Conservation (phyloP, 257 asterid genomes). For the Coffea canephora region DNA sequence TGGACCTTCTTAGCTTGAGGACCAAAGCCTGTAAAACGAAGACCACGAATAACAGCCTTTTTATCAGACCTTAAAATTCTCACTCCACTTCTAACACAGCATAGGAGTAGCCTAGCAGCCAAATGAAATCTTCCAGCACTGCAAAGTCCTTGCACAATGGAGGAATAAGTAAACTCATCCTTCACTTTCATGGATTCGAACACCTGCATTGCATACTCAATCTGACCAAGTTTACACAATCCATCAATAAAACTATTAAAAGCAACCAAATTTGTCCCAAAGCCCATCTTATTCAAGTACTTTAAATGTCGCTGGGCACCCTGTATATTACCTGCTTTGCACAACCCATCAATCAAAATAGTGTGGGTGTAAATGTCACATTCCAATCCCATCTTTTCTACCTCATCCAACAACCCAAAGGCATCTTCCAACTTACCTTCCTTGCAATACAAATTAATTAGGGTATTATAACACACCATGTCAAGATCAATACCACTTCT, state of each 20-base stretch:
- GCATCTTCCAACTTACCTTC: slow-evolving; percentile 62
- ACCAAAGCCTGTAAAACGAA: slow-evolving; percentile 34
- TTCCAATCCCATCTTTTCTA: slow-evolving; percentile 51
- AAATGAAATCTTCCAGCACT: slow-evolving; percentile 49
- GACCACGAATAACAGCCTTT: slow-evolving; percentile 57
- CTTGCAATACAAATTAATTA: slow-evolving; percentile 65
- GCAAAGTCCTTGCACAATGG: slow-evolving; percentile 74
- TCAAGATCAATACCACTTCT: slow-evolving; percentile 76
- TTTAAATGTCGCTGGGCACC: slow-evolving; percentile 53
- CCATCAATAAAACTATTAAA: slow-evolving; percentile 64
- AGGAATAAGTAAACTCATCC: slow-evolving; percentile 79
- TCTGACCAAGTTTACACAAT: slow-evolving; percentile 57
- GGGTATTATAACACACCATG: slow-evolving; percentile 66
- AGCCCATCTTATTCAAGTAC: slow-evolving; percentile 50
- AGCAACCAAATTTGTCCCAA: slow-evolving; percentile 61
- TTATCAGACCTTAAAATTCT: slow-evolving; percentile 50
- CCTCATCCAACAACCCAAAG: slow-evolving; percentile 43
- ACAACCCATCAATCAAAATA: slow-evolving; percentile 74
- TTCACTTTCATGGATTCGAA: slow-evolving; percentile 52
- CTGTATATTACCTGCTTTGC: slow-evolving; percentile 60
- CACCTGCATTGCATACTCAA: slow-evolving; percentile 64
- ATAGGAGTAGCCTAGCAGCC: slow-evolving; percentile 65
- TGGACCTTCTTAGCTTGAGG: slow-evolving; percentile 39
- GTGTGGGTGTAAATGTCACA: slow-evolving; percentile 73
- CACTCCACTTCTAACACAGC: slow-evolving; percentile 55